A percentile compares a stretch with the other conserved stretches of the same genome.
Evolutionary conservation across 2,329 filamentous ascomycete species (phyloP).

Genomic region (Aspergillus clavatus): DNA sequence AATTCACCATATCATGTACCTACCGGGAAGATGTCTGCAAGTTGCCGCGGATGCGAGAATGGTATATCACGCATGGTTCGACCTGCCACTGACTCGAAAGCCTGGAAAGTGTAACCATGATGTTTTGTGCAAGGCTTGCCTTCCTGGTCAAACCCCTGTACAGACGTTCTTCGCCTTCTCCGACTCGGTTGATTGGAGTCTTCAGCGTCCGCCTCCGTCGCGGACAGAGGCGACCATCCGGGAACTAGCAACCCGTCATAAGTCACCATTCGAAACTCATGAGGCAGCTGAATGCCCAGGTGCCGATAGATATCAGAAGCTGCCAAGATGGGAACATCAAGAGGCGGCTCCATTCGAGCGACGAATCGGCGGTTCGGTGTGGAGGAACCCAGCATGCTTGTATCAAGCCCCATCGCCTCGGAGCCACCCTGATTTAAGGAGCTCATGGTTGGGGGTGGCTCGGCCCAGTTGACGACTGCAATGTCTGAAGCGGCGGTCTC

Average conservation of each 20-base stretch:
- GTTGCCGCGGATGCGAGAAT: constrained; percentile 44
- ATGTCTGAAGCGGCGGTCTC: constrained; percentile 20
- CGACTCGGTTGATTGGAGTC: constrained; percentile 25
- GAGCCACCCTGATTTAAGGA: constrained; percentile 29
- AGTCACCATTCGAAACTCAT: constrained; percentile 36
- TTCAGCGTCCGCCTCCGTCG: constrained; percentile 22
- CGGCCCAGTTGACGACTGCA: constrained; percentile 36
- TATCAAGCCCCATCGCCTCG: constrained; percentile 35
- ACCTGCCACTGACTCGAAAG: constrained; percentile 38
- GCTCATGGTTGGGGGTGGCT: constrained; percentile 35
- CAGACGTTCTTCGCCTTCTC: constrained; percentile 30
- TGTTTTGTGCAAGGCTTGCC: constrained; percentile 26
- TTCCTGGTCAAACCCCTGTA: constrained; percentile 29
- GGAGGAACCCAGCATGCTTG: constrained; percentile 33
- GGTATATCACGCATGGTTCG: constrained; percentile 39
- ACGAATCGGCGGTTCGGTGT: constrained; percentile 43
- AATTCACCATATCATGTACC: background rate
- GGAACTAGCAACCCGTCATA: constrained; percentile 39
- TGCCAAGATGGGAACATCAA: constrained; percentile 40
- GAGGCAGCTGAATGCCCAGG: constrained; percentile 36
- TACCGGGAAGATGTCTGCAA: constrained; percentile 40
- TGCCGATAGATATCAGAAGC: constrained; percentile 40
- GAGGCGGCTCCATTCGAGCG: constrained; percentile 38
- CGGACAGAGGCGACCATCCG: constrained; percentile 21
- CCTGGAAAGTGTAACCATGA: constrained; percentile 43